Percentiles rank a stretch among this genome's conserved stretches.
Evolutionary conservation across 208 protist genomes (phyloP).

Genomic region (Leishmania braziliensis): DNA sequence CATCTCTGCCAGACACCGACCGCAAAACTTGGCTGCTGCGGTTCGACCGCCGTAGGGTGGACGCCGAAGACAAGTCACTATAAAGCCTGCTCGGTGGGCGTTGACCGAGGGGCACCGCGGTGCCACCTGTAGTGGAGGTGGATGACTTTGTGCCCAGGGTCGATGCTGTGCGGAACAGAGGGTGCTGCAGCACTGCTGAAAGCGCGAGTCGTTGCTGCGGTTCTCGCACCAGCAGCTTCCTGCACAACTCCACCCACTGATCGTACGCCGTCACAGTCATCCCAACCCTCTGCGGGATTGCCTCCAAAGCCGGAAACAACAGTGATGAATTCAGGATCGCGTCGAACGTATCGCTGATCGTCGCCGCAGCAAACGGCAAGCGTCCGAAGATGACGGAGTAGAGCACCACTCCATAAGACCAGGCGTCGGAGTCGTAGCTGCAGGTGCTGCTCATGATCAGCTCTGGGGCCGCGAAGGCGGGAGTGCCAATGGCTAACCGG

Average conservation of each 20-base stretch:
- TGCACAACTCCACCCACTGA: conserved; percentile 46
- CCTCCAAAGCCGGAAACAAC: conserved; percentile 29
- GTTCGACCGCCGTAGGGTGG: neutral
- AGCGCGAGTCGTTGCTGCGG: conserved; percentile 28
- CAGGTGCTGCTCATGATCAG: conserved; percentile 46
- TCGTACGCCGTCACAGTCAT: conserved; percentile 40
- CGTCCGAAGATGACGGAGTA: conserved; percentile 90
- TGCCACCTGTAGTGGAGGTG: neutral
- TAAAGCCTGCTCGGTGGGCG: neutral
- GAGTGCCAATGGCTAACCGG: conserved; percentile 39
- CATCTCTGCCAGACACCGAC: neutral
- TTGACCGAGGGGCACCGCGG: neutral
- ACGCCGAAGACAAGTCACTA: neutral
- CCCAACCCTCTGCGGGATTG: conserved; percentile 21
- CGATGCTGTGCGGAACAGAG: conserved; percentile 12
- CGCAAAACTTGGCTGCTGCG: neutral
- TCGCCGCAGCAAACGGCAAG: conserved; percentile 86
- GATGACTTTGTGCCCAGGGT: neutral
- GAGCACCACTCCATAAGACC: conserved; percentile 94
- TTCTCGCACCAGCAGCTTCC: conserved; percentile 43
- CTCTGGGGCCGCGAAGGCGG: conserved; percentile 63
- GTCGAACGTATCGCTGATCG: conserved; percentile 48
- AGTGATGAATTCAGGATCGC: conserved; percentile 34
- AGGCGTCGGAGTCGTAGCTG: conserved; percentile 88
- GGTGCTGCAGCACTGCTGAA: conserved; percentile 16